Evolutionary conservation across 371 early-diverging fungal species (phyloP), one percentile per base, ranked within the genome.

Genomic region (Apophysomyces sp.): DNA sequence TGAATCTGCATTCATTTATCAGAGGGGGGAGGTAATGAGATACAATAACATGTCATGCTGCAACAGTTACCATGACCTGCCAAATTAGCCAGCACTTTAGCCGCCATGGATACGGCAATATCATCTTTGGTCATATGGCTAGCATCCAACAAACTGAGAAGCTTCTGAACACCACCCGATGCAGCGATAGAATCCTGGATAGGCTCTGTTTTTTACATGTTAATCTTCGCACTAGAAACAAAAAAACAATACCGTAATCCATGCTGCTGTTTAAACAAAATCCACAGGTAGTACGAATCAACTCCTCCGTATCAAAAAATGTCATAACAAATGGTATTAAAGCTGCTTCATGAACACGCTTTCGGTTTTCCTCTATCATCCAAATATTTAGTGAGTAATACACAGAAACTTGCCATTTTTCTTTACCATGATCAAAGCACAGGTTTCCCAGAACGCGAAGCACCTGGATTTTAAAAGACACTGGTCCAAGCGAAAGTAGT

Each of bases 371-470:
- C 59, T 89, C 93, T 91, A n/a, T 37, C 37, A 37, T 37, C 9
- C 18, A 21, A 44, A 21, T 44, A 21, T 21, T 7, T 3, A 21
- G 49, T 44, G 18, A 53, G 16, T 18, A 52, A 18, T 54, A 24
- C 29, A 44, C n/a, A 34, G 3, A 49, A n/a, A 16, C 26, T 49
- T 11, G 37, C 16, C n/a, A 4, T 28, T 60, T 39, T n/a, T 18
- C 9, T 57, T 61, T 80, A 91, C 93, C 90, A 65, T 90, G 77
- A 70, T 93, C 92, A 71, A 85, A 89, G 60, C 92, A 93, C 31
- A 90, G 69, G 62, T 93, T 93, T 15, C 89, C 93, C 27, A 90
- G 63, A 1, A 88, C 88, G 11, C 93, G 82, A 34, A 92, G 75
- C 4, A 83, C 80, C 61, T 92, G 90, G 27, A 88, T 69, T 29